phyloP scores from a whole-genome alignment of 176 grass and related monocot species.

The Cymbopogon citratus region DNA sequence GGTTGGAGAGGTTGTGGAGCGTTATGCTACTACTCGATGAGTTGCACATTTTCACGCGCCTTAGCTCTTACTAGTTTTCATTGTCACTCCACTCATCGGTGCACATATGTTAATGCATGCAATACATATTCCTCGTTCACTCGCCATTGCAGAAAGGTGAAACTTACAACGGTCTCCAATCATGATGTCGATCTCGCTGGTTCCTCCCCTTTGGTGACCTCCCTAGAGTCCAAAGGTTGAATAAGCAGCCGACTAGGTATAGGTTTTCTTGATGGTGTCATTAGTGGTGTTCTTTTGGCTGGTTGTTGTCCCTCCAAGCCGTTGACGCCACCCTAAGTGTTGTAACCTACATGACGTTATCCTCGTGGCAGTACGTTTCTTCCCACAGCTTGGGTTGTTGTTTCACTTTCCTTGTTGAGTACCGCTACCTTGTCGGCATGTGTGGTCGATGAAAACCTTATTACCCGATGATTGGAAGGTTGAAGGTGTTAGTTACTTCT shows the following conservation, averaged over 20 bases:
- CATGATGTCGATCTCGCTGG: neutral
- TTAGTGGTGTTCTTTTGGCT: neutral
- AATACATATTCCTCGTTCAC: neutral
- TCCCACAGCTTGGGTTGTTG: neutral
- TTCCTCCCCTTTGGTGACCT: neutral
- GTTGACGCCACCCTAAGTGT: neutral
- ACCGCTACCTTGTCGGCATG: neutral
- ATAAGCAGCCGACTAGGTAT: neutral
- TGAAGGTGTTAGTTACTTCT: neutral
- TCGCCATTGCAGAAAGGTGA: neutral
- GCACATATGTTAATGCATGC: neutral
- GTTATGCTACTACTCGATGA: neutral
- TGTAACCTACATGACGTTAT: neutral
- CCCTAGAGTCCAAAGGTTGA: neutral
- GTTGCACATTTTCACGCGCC: accelerated
- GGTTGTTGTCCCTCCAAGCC: neutral
- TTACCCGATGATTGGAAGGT: neutral
- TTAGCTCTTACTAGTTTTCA: neutral
- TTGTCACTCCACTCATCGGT: neutral
- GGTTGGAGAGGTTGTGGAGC: neutral
- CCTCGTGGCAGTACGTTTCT: neutral
- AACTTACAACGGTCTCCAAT: neutral
- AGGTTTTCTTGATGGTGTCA: neutral
- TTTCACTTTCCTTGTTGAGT: neutral
- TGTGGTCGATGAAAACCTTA: neutral